These are phyloP conservation scores for Babesia divergens DNA, from an alignment of 169 alveolate species.

Conservation along the genomic window DNA sequence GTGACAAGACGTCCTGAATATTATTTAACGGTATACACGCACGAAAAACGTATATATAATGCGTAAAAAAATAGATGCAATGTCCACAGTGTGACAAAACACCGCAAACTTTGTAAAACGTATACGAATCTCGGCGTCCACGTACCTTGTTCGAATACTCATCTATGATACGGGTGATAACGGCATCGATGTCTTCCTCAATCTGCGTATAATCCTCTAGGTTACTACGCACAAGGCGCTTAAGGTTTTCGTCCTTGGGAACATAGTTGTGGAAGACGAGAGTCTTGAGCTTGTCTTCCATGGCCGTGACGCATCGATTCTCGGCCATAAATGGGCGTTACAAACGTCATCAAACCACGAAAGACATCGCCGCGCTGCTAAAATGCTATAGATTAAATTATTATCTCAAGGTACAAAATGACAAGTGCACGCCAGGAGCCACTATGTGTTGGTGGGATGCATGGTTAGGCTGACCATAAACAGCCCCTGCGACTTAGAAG, in stretches of 20 bases:
- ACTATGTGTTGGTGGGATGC: constrained; percentile 28
- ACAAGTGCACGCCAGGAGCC: neutral
- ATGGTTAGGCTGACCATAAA: constrained; percentile 27
- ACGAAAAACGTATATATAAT: neutral
- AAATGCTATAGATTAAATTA: no score
- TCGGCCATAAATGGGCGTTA: neutral
- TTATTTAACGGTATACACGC: neutral
- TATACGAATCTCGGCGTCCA: neutral
- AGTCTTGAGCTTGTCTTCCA: constrained; percentile 44
- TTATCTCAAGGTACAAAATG: no score
- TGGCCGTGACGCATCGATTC: neutral
- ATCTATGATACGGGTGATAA: constrained; percentile 23
- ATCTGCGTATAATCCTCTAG: constrained; percentile 57
- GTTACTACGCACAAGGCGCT: constrained; percentile 32
- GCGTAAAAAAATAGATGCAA: neutral
- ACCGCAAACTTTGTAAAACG: neutral
- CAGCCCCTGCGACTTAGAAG: constrained; percentile 40
- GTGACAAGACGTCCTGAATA: constrained; percentile 57
- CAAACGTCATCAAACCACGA: no score
- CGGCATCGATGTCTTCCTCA: constrained; percentile 50
- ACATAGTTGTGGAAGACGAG: constrained; percentile 55
- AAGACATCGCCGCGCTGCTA: no score
- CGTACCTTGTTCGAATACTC: constrained; percentile 46
- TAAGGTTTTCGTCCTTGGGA: constrained; percentile 59
- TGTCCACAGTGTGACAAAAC: neutral